Conservation (phyloP, 1,139 yeast genomes). For the Scheffersomyces lignicola region DNA sequence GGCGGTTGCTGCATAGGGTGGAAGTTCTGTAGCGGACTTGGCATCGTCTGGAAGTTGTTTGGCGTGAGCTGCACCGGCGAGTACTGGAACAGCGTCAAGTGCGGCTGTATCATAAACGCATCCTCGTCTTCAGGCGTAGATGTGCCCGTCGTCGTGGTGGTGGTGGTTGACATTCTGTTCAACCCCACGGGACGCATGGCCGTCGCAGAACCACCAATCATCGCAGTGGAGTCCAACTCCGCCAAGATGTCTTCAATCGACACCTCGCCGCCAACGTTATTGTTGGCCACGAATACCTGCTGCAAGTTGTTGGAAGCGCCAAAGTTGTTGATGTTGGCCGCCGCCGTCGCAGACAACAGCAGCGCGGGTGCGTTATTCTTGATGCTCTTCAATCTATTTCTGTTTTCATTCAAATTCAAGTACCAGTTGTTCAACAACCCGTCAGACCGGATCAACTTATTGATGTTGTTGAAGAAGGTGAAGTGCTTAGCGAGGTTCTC, state of each 20-base stretch:
- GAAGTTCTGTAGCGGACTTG: no score
- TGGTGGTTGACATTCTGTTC: neutral
- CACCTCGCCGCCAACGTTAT: neutral
- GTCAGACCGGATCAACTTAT: conserved; percentile 28
- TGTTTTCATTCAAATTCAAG: conserved; percentile 21
- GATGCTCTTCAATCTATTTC: conserved; percentile 9
- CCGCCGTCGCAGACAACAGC: neutral
- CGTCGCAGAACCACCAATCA: neutral
- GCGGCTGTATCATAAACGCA: no score
- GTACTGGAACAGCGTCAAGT: neutral
- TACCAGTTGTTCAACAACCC: conserved; percentile 28
- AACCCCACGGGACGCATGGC: neutral
- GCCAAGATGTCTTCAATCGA: neutral
- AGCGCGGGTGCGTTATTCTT: neutral
- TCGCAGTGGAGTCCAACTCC: neutral
- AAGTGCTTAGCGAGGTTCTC: conserved; percentile 28
- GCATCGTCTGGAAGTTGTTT: no score
- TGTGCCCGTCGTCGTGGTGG: neutral
- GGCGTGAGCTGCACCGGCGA: neutral
- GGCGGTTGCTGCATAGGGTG: neutral
- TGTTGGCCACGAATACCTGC: neutral
- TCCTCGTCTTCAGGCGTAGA: conserved; percentile 3
- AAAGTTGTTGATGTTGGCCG: conserved; percentile 1
- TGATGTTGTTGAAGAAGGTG: conserved; percentile 31
- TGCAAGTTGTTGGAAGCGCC: neutral